These are phyloP conservation scores for Beta vulgaris DNA, from an alignment of 148 eudicot genomes.

Conservation along the genomic window DNA sequence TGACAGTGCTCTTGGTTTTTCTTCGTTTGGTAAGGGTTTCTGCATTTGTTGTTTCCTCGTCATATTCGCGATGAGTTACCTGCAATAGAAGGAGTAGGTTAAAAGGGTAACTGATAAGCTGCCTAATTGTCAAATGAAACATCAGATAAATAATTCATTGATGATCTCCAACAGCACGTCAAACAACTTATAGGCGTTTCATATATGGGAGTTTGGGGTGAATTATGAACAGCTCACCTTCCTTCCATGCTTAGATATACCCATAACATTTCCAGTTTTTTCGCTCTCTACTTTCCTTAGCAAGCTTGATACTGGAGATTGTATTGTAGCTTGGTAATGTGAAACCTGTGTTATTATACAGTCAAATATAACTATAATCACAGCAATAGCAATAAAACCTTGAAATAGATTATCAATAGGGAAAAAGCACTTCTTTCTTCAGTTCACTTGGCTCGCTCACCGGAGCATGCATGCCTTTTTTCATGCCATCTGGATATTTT, in stretches of 20 bases:
- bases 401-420: background rate
- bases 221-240: constrained; percentile 49
- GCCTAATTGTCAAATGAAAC: constrained; percentile 2
- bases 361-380: constrained; percentile 16
- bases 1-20: constrained; percentile 88
- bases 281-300: constrained; percentile 64
- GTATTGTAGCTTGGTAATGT: constrained; percentile 44
- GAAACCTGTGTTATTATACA: constrained; percentile 38
- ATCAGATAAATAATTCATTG: background rate
- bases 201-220: background rate
- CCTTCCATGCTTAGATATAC: constrained; percentile 75
- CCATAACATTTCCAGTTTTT: constrained; percentile 55
- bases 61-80: constrained; percentile 94
- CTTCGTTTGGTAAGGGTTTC: constrained; percentile 76
- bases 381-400: background rate
- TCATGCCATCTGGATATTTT: constrained; percentile 41
- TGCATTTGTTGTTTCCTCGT: constrained; percentile 86
- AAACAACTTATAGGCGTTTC: background rate
- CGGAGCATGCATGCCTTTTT: constrained; percentile 37
- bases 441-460: constrained; percentile 38
- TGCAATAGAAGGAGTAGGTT: constrained; percentile 25
- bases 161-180: constrained; percentile 2
- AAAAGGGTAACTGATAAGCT: background rate
- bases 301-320: constrained; percentile 71
- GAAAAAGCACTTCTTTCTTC: background rate